Conservation (phyloP, 2,329 filamentous ascomycete genomes). For the Ceratocystis smalleyi region DNA sequence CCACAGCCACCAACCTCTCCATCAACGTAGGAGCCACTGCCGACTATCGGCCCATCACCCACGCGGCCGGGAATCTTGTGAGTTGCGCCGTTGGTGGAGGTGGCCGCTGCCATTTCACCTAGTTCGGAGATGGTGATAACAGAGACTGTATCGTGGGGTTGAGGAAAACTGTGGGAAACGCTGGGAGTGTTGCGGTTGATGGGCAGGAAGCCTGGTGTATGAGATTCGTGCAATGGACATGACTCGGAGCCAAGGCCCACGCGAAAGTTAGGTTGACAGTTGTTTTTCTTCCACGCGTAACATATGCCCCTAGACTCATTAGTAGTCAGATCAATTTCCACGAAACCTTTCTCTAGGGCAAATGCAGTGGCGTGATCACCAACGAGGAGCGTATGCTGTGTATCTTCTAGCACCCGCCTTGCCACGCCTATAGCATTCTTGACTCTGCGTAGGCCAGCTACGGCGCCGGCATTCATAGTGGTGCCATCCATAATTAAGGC, state of each 20-base stretch:
- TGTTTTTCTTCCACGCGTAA: constrained; percentile 27
- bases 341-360: constrained; percentile 36
- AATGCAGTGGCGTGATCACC: constrained; percentile 40
- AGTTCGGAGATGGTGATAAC: constrained; percentile 31
- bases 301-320: constrained; percentile 28
- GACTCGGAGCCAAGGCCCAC: constrained; percentile 32
- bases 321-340: constrained; percentile 30
- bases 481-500: constrained; percentile 43
- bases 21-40: constrained; percentile 41
- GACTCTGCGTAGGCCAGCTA: constrained; percentile 35
- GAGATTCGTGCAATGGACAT: constrained; percentile 31
- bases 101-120: constrained; percentile 37
- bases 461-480: constrained; percentile 38
- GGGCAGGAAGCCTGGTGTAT: constrained; percentile 26
- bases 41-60: constrained; percentile 39
- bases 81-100: constrained; percentile 39
- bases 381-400: constrained; percentile 35
- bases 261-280: constrained; percentile 38
- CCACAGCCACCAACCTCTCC: constrained; percentile 38
- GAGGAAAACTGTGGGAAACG: constrained; percentile 35
- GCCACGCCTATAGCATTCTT: constrained; percentile 35
- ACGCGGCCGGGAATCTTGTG: constrained; percentile 41
- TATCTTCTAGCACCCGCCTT: constrained; percentile 35
- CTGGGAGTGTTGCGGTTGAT: constrained; percentile 30
- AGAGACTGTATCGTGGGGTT: constrained; percentile 39